Percentiles rank a stretch among this genome's conserved stretches.
Conservation (phyloP, 2,329 filamentous ascomycete species). For the Thielaviopsis ethacetica region DNA sequence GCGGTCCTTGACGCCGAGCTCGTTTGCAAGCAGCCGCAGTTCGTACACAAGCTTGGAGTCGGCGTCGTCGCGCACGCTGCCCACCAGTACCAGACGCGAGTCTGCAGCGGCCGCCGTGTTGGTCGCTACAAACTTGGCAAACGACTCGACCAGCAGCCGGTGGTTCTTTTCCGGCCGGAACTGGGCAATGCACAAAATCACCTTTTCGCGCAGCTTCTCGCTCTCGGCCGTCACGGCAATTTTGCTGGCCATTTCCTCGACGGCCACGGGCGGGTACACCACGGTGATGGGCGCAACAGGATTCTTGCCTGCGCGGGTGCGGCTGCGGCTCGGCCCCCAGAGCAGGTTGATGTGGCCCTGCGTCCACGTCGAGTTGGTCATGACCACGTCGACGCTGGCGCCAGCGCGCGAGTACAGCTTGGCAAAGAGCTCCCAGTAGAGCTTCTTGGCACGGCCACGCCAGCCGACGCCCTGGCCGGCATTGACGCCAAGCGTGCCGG, state of each 20-base stretch:
- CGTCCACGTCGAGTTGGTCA: constrained; percentile 97
- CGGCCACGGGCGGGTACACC: constrained; percentile 84
- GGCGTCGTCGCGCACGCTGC: constrained; percentile 73
- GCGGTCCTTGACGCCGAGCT: constrained; percentile 66
- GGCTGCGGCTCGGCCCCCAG: constrained; percentile 47
- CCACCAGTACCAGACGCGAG: constrained; percentile 66
- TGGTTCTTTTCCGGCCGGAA: constrained; percentile 98
- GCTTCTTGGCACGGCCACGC: constrained; percentile 54
- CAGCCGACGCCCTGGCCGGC: constrained; percentile 62
- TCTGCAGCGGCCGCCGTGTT: constrained; percentile 32
- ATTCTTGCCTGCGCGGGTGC: constrained; percentile 21
- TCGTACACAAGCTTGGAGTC: constrained; percentile 77
- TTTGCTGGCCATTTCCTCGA: constrained; percentile 61
- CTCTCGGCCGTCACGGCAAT: constrained; percentile 55
- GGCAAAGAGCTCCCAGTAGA: constrained; percentile 81
- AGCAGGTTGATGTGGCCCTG: constrained; percentile 64
- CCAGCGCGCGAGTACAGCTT: constrained; percentile 69
- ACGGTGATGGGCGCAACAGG: constrained; percentile 44
- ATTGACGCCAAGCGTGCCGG: constrained; percentile 57
- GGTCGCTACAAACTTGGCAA: constrained; percentile 55
- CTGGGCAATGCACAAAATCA: constrained; percentile 85
- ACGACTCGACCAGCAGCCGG: constrained; percentile 67
- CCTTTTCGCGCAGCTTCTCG: constrained; percentile 52
- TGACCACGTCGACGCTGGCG: constrained; percentile 73
- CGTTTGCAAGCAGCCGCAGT: constrained; percentile 69